Evolutionary conservation across 2,329 filamentous ascomycete genomes (phyloP).

Genomic region (Calonectria hawksworthii): DNA sequence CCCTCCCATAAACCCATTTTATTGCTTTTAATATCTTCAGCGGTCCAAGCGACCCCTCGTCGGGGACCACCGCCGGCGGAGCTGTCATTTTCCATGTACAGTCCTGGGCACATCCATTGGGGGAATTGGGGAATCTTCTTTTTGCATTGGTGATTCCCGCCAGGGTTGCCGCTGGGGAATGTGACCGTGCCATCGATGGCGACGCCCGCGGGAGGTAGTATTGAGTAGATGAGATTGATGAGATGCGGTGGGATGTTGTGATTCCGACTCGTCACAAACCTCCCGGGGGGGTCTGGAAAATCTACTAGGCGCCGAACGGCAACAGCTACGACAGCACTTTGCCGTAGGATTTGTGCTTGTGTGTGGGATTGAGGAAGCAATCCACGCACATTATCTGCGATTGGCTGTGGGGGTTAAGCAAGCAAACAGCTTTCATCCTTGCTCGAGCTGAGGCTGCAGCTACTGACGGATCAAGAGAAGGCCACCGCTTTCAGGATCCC

Average conservation of each 20-base stretch:
- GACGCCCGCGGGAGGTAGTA: background rate
- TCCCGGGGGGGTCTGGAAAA: background rate
- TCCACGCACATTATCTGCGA: background rate
- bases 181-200: constrained; percentile 14
- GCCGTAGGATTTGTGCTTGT: background rate
- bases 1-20: background rate
- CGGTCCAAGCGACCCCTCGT: background rate
- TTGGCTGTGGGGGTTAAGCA: constrained; percentile 5
- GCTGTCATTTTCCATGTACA: constrained; percentile 12
- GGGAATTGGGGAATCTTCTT: background rate
- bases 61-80: background rate
- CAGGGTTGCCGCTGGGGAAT: constrained; percentile 11
- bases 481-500: background rate
- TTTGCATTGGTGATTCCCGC: constrained; percentile 11
- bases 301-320: background rate
- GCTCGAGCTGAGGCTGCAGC: background rate
- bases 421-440: constrained; percentile 4
- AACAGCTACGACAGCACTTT: background rate
- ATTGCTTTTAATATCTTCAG: constrained; percentile 23
- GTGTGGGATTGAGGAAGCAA: background rate
- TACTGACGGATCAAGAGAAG: background rate
- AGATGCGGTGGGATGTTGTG: constrained; percentile 26
- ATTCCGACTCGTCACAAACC: constrained; percentile 27
- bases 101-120: background rate
- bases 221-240: constrained; percentile 30